Evolutionary conservation across 768 basidiomycete species (phyloP), one percentile per base, ranked within the genome.

Genomic region (Tubosaeta sp.): DNA sequence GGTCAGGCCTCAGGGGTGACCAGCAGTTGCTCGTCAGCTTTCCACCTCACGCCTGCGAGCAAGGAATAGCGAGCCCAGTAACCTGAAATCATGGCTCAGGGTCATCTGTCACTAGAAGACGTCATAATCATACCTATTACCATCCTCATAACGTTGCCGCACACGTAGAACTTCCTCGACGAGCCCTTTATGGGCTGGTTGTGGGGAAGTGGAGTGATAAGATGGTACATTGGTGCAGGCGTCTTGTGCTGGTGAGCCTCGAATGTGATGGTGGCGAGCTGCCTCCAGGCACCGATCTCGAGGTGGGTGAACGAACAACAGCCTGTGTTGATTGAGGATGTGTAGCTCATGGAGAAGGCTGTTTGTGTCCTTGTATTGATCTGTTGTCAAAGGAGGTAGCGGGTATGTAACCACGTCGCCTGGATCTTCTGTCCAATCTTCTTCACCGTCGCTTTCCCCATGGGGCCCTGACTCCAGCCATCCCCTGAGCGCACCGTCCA

Each of bases 291-390:
- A n/a, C 27, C 30, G 44, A 51, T 65, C 53, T 47, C 46, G 58
- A 25, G 48, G 35, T 5, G 54, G 31, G 24, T 58, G 51, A 6
- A 59, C 52, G 47, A 72, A 81, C 22, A 82, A 51, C 30, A 81
- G 69, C 44, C 86, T 76, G 59, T 87, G 84, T 48, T 85, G 80
- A 56, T 86, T 76, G 21, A 84, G 73, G 34, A 80, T 74, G 58
- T 90, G 88, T 46, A 90, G 64, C 59, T 89, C 82, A 50, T 85
- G 81, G 32, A 91, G 78, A 56, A 87, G 69, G 42, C 58, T 76
- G 67, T 91, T 91, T 49, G 79, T 72, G 29, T 73, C 69, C 61
- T 77, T 77, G 70, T 90, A 91, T 69, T 59, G 69, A 43, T 64
- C 66, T 12, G 65, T 52, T 39, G 55, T 48, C 36, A 45, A 24